Evolutionary conservation across 805 yeast species (phyloP).

Genomic region (Cyberlindnera petersonii): DNA sequence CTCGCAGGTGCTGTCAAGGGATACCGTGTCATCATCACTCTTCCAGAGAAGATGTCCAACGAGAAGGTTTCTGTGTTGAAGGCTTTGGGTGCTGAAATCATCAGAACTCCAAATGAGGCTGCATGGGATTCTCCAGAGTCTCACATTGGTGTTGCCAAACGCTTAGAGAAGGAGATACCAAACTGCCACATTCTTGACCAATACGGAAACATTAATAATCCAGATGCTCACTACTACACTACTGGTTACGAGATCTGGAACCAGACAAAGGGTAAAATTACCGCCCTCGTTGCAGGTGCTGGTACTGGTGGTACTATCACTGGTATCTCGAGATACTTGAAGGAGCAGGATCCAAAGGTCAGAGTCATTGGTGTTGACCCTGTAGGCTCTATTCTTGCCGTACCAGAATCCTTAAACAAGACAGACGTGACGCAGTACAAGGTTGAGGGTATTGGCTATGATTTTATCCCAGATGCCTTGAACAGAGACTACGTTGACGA

Average conservation of each 20-base stretch:
- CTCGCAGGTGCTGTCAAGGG: conserved; percentile 84
- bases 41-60: conserved; percentile 90
- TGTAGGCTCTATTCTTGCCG: conserved; percentile 78
- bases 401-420: conserved; percentile 66
- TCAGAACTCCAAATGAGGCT: conserved; percentile 88
- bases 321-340: conserved; percentile 74
- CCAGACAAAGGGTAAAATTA: conserved; percentile 67
- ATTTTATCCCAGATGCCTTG: conserved; percentile 79
- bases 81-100: conserved; percentile 87
- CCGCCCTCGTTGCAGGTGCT: conserved; percentile 83
- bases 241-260: conserved; percentile 85
- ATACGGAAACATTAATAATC: conserved; percentile 74
- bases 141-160: conserved; percentile 83
- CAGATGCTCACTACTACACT: conserved; percentile 77
- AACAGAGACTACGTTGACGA: conserved; percentile 60
- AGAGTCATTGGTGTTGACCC: conserved; percentile 81
- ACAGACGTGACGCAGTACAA: conserved; percentile 54
- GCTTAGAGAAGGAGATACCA: conserved; percentile 77
- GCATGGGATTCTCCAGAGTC: conserved; percentile 93
- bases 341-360: conserved; percentile 61
- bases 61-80: conserved; percentile 85
- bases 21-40: conserved; percentile 79
- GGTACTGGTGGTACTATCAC: conserved; percentile 93
- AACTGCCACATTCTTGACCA: conserved; percentile 83
- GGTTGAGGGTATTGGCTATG: conserved; percentile 91